Percentiles rank a stretch among this genome's conserved stretches.
Conservation (phyloP, 768 basidiomycete genomes). For the Amanita inopinata region DNA sequence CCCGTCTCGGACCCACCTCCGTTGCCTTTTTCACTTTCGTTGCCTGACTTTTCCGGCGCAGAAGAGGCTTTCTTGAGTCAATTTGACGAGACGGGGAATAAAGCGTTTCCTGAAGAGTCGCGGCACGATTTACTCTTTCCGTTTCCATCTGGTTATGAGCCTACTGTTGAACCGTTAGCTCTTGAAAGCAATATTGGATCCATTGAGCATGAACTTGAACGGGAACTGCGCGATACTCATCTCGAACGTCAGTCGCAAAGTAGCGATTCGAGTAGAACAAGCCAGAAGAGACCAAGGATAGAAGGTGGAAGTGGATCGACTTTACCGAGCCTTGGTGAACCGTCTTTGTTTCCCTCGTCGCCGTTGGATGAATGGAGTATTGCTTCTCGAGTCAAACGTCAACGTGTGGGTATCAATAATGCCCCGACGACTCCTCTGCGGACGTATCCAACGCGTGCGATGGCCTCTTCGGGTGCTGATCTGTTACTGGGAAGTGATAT, state of each 20-base stretch:
- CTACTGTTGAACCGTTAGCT: not conserved
- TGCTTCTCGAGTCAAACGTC: conserved; percentile 3
- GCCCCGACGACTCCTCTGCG: not conserved
- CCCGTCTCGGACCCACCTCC: not conserved
- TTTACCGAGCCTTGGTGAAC: no score
- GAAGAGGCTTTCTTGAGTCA: conserved; percentile 6
- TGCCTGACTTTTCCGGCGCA: not conserved
- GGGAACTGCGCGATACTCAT: not conserved
- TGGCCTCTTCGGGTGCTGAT: not conserved
- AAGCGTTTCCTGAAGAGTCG: not conserved
- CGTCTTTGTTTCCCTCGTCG: not conserved
- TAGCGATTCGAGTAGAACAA: conserved; percentile 4
- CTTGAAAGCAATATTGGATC: not conserved
- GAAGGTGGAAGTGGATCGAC: no score
- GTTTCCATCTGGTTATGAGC: not conserved
- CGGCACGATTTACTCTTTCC: not conserved
- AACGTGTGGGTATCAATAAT: not conserved
- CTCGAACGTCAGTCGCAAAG: not conserved
- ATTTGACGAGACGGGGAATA: not conserved
- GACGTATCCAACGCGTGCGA: not conserved
- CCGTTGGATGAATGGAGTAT: not conserved
- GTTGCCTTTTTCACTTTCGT: conserved; percentile 1
- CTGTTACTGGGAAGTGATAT: not conserved
- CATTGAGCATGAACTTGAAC: not conserved
- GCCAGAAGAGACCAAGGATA: not conserved